Percentiles rank a stretch among this genome's conserved stretches.
Evolutionary conservation across 2,329 filamentous ascomycete genomes (phyloP).

Genomic region (Zasmidium citrigriseum): DNA sequence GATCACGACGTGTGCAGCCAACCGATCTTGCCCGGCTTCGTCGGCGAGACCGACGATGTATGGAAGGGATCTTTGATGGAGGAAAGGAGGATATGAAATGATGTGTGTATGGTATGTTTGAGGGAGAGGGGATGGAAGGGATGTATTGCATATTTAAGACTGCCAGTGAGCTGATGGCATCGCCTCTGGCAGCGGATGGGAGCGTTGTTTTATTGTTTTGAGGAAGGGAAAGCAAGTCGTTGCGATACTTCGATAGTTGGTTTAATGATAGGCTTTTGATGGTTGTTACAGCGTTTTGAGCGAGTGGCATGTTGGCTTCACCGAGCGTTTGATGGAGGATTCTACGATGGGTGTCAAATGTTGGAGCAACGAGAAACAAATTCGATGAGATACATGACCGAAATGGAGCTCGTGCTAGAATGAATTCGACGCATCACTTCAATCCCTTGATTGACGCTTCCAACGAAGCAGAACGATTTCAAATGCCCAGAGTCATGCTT

Average conservation of each 20-base stretch:
- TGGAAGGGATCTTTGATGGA: not conserved
- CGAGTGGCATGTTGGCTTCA: not conserved
- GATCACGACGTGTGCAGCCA: slow-evolving; percentile 4
- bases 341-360: too few relatives aligned
- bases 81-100: not conserved
- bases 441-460: too few relatives aligned
- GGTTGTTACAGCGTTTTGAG: not conserved
- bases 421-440: too few relatives aligned
- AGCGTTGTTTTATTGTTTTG: not conserved
- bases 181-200: not conserved
- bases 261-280: not conserved
- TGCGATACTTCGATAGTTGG: not conserved
- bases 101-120: not conserved
- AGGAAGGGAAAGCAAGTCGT: too few relatives aligned
- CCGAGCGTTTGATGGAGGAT: not conserved
- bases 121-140: not conserved
- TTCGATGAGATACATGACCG: too few relatives aligned
- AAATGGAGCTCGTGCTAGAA: too few relatives aligned
- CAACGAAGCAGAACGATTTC: too few relatives aligned
- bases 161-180: too few relatives aligned
- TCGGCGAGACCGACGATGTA: not conserved
- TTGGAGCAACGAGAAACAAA: too few relatives aligned
- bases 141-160: too few relatives aligned
- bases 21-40: not conserved
- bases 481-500: too few relatives aligned